phyloP scores from a whole-genome alignment of 768 basidiomycete genomes.

The Mycena pura region DNA sequence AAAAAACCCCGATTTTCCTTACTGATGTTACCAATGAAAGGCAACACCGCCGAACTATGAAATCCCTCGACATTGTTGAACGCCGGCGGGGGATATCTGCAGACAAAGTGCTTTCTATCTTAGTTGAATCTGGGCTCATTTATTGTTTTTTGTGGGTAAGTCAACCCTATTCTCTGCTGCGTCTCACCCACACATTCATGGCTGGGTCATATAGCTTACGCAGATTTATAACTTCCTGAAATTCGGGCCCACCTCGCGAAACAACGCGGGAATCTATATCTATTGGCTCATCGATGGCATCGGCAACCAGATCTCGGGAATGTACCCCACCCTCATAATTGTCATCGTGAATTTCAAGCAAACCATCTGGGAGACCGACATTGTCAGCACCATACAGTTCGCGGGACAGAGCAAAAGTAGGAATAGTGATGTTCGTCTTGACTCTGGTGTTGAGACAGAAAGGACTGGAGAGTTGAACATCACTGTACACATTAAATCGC shows the following conservation, averaged over 20 bases:
- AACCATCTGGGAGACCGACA: neutral
- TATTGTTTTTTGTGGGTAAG: conserved; percentile 28
- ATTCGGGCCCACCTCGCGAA: neutral
- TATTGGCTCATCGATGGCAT: neutral
- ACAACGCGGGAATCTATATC: neutral
- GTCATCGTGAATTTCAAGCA: neutral
- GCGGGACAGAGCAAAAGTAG: neutral
- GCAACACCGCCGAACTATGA: conserved; percentile 12
- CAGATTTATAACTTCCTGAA: neutral
- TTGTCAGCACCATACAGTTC: neutral
- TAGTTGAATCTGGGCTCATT: conserved; percentile 28
- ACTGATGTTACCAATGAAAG: no score
- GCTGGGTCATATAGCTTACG: neutral
- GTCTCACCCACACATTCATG: neutral
- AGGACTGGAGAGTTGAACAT: neutral
- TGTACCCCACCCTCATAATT: neutral
- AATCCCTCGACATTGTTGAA: neutral
- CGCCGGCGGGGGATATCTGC: neutral
- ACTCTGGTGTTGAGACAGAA: neutral
- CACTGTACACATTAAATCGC: neutral
- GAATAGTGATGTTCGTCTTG: neutral
- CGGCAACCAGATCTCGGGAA: neutral
- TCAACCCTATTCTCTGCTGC: neutral
- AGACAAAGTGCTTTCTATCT: conserved; percentile 13
- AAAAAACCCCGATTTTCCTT: no score